phyloP scores from a whole-genome alignment of 2,329 filamentous ascomycete genomes.

The Nemania sp. region DNA sequence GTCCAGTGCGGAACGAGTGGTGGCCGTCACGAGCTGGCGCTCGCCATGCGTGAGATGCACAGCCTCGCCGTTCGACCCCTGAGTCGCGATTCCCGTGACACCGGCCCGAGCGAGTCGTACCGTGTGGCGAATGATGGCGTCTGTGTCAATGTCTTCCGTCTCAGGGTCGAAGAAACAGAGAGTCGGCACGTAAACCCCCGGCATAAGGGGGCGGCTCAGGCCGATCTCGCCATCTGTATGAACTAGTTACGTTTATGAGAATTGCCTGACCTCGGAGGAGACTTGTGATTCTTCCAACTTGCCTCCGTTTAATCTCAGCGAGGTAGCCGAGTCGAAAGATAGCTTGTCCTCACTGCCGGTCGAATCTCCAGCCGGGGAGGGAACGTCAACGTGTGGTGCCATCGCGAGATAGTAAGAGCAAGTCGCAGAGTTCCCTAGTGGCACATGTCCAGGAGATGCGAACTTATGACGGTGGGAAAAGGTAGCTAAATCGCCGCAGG shows the following conservation, averaged over 20 bases:
- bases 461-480: background rate
- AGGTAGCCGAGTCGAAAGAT: background rate
- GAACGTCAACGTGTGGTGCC: slow-evolving; percentile 21
- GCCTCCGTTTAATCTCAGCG: background rate
- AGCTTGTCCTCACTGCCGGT: background rate
- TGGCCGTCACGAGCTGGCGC: slow-evolving; percentile 68
- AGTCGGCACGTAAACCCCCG: slow-evolving; percentile 73
- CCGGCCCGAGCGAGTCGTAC: slow-evolving; percentile 75
- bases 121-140: slow-evolving; percentile 63
- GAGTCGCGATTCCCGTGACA: slow-evolving; percentile 74
- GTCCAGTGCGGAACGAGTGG: slow-evolving; percentile 72
- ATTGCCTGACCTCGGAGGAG: background rate
- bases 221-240: slow-evolving; percentile 12
- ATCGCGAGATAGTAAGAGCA: background rate
- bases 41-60: slow-evolving; percentile 76
- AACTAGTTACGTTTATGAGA: slow-evolving; percentile 9
- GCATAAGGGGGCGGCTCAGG: slow-evolving; percentile 45
- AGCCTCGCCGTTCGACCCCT: slow-evolving; percentile 83
- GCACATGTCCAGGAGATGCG: background rate
- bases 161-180: slow-evolving; percentile 71
- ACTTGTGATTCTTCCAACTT: background rate
- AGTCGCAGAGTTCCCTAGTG: background rate
- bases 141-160: slow-evolving; percentile 69
- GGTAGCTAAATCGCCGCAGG: background rate
- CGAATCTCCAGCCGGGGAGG: slow-evolving; percentile 4